phyloP scores from a whole-genome alignment of 768 basidiomycete genomes.

The Lentinula lateritia region DNA sequence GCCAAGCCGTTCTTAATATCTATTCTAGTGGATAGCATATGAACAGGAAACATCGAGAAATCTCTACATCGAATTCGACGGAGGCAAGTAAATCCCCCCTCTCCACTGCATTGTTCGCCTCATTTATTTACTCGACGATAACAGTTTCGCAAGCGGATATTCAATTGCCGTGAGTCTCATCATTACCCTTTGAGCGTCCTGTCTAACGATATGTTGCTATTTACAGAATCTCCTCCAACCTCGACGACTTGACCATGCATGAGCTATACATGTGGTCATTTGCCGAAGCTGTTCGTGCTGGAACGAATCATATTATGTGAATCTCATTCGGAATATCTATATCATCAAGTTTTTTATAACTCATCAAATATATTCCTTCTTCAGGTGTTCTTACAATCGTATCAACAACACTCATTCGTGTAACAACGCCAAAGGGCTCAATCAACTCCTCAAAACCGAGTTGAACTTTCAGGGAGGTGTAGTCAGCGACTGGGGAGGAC shows the following conservation, averaged over 20 bases:
- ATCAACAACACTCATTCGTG: slow-evolving; percentile 43
- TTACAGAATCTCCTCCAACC: slow-evolving; percentile 21
- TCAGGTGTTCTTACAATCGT: slow-evolving; percentile 18
- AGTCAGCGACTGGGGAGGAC: slow-evolving; percentile 39
- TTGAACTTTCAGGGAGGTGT: slow-evolving; percentile 40
- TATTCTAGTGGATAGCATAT: slow-evolving; percentile 12
- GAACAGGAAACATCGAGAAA: slow-evolving; percentile 20
- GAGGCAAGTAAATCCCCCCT: not conserved
- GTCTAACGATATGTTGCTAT: slow-evolving; percentile 4
- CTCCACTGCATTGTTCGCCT: not conserved
- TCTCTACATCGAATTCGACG: not conserved
- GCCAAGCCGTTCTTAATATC: not conserved
- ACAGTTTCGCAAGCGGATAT: not conserved
- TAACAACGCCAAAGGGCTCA: slow-evolving; percentile 35
- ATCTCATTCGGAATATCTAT: slow-evolving; percentile 20
- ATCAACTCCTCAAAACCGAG: slow-evolving; percentile 41
- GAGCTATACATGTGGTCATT: slow-evolving; percentile 24
- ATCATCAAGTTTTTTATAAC: no score
- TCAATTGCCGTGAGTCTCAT: not conserved
- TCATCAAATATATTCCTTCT: no score
- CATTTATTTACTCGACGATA: no score
- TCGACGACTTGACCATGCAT: slow-evolving; percentile 36
- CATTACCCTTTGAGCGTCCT: no score
- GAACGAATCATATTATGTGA: slow-evolving; percentile 25
- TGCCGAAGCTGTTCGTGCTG: slow-evolving; percentile 24